A percentile compares a stretch with the other conserved stretches of the same genome.
Conservation (phyloP, 1,284 basidiomycete species). For the Sporisorium graminicola region DNA sequence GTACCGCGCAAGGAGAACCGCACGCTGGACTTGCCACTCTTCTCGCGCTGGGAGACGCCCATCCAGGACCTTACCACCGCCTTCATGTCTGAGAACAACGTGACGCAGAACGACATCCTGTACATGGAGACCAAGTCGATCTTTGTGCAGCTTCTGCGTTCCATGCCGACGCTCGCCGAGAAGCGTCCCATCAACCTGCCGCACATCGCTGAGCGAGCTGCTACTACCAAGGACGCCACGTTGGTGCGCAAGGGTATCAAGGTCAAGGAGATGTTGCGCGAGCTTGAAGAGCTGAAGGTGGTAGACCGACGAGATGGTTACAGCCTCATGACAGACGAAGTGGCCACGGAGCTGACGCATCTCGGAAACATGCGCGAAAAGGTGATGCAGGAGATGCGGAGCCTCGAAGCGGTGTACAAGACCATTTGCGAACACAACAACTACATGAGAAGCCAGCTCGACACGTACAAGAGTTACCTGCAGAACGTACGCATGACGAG, state of each 20-base stretch:
- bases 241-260: conserved; percentile 97
- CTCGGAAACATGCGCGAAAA: conserved; percentile 96
- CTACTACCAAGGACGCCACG: conserved; percentile 94
- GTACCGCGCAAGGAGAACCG: conserved; percentile 98
- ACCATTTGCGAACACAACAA: conserved; percentile 99
- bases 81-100: conserved; percentile 88
- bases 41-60: conserved; percentile 98
- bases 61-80: conserved; percentile 97
- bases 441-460: conserved; percentile 93
- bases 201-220: conserved; percentile 91
- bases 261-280: conserved; percentile 97
- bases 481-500: conserved; percentile 92
- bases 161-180: conserved; percentile 82
- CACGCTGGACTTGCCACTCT: conserved; percentile 89
- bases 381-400: conserved; percentile 90
- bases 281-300: conserved; percentile 90
- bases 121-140: conserved; percentile 99
- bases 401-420: conserved; percentile 95
- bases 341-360: conserved; percentile 92
- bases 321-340: conserved; percentile 96
- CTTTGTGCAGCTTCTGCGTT: conserved; percentile 96
- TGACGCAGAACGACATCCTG: conserved; percentile 97
- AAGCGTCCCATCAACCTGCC: conserved; percentile 89
- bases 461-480: conserved; percentile 99
- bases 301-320: conserved; percentile 86